phyloP scores from a whole-genome alignment of 1,284 basidiomycete genomes.

The Boletus semigastroideus region DNA sequence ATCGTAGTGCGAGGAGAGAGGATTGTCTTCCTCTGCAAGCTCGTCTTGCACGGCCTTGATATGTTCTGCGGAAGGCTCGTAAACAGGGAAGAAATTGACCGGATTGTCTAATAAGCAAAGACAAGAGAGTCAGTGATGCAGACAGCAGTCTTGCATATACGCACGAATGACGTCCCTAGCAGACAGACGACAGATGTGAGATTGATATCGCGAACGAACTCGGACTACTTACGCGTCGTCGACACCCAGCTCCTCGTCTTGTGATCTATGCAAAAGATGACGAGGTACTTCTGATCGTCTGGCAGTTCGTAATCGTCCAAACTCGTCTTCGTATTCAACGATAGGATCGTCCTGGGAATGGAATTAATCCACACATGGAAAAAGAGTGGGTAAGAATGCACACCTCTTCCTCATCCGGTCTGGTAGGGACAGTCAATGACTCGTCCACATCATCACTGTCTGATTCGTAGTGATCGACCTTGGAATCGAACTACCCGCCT shows the following conservation, averaged over 20 bases:
- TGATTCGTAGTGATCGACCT: constrained; percentile 56
- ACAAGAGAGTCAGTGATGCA: neutral
- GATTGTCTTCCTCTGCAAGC: constrained; percentile 70
- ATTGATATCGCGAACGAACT: neutral
- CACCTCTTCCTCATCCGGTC: constrained; percentile 44
- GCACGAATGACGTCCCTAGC: constrained; percentile 59
- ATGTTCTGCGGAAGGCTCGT: constrained; percentile 79
- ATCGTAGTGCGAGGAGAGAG: constrained; percentile 81
- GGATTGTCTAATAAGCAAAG: constrained; percentile 61
- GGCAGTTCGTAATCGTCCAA: constrained; percentile 71
- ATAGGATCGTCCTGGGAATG: constrained; percentile 63
- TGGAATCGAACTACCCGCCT: constrained; percentile 67
- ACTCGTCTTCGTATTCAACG: constrained; percentile 85
- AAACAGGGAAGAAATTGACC: constrained; percentile 80
- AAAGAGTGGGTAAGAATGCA: constrained; percentile 7
- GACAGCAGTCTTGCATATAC: constrained; percentile 32
- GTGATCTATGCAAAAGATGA: constrained; percentile 45
- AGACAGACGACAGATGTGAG: constrained; percentile 13
- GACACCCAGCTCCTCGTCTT: constrained; percentile 34
- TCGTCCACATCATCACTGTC: constrained; percentile 77
- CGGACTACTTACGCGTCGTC: constrained; percentile 53
- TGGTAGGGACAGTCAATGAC: constrained; percentile 56
- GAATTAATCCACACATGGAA: constrained; percentile 1
- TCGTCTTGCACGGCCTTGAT: constrained; percentile 75
- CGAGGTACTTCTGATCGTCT: constrained; percentile 78